These are phyloP conservation scores for Leptographium lundbergii DNA, from an alignment of 2,329 filamentous ascomycete species.

Conservation along the genomic window DNA sequence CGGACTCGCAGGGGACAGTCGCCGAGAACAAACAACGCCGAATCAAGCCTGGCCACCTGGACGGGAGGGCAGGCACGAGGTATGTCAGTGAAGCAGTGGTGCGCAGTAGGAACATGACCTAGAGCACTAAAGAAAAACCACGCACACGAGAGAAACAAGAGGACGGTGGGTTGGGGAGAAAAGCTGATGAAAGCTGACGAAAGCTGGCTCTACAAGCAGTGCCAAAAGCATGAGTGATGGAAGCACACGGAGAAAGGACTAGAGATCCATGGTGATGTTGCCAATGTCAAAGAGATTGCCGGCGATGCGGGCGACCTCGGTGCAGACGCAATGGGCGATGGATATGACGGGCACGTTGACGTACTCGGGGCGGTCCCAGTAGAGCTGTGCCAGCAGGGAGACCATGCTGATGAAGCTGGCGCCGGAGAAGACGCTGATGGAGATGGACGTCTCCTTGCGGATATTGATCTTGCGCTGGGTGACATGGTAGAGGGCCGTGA, in stretches of 20 bases:
- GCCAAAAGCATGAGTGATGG: background rate
- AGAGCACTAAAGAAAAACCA: no score
- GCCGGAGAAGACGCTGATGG: constrained; percentile 64
- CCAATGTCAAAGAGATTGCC: constrained; percentile 12
- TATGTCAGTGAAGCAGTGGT: background rate
- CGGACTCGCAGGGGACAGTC: background rate
- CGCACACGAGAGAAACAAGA: no score
- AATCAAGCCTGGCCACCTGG: background rate
- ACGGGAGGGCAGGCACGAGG: background rate
- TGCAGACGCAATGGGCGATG: constrained; percentile 19
- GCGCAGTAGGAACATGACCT: no score
- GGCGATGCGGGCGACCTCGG: constrained; percentile 7
- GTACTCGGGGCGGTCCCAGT: constrained; percentile 48
- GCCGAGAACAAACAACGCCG: background rate
- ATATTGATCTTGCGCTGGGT: constrained; percentile 71
- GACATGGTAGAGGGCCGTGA: constrained; percentile 64
- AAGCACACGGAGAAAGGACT: background rate
- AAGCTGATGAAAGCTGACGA: no score
- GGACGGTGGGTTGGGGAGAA: no score
- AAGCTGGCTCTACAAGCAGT: no score
- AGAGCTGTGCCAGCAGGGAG: constrained; percentile 52
- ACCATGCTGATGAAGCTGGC: constrained; percentile 68
- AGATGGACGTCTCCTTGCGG: constrained; percentile 64
- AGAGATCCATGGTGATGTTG: constrained; percentile 12
- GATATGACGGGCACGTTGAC: constrained; percentile 44